phyloP scores from a whole-genome alignment of 2,329 filamentous ascomycete genomes.

The Fusarium mexicanum region DNA sequence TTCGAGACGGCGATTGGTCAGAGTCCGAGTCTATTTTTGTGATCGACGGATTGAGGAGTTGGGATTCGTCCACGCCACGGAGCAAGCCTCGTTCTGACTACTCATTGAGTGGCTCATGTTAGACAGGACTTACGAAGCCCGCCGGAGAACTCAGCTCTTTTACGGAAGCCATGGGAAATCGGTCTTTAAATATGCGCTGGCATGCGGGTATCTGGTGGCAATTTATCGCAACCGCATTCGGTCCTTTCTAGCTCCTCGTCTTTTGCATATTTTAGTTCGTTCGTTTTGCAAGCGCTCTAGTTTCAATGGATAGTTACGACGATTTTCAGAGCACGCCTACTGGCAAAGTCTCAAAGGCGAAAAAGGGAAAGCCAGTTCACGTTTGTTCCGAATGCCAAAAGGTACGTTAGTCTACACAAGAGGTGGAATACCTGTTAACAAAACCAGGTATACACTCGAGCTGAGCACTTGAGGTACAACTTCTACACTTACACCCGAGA shows the following conservation, averaged over 20 bases:
- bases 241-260: neutral
- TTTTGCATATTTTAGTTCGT: neutral
- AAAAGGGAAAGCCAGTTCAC: conserved; percentile 14
- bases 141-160: neutral
- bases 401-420: rapidly evolving
- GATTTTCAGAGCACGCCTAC: conserved; percentile 1
- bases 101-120: conserved; percentile 15
- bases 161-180: neutral
- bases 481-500: neutral
- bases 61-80: neutral
- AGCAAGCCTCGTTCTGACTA: conserved; percentile 7
- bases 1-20: neutral
- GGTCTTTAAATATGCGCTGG: neutral
- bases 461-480: neutral
- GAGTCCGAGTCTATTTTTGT: conserved; percentile 12
- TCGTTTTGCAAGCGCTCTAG: neutral
- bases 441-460: conserved; percentile 3
- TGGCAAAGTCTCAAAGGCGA: conserved; percentile 10
- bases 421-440: neutral
- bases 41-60: neutral
- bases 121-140: neutral
- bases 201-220: neutral
- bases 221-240: neutral
- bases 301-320: neutral
- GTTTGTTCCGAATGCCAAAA: conserved; percentile 12